Evolutionary conservation across 1,139 yeast species (phyloP).

Genomic region (Taiozyma onychis): DNA sequence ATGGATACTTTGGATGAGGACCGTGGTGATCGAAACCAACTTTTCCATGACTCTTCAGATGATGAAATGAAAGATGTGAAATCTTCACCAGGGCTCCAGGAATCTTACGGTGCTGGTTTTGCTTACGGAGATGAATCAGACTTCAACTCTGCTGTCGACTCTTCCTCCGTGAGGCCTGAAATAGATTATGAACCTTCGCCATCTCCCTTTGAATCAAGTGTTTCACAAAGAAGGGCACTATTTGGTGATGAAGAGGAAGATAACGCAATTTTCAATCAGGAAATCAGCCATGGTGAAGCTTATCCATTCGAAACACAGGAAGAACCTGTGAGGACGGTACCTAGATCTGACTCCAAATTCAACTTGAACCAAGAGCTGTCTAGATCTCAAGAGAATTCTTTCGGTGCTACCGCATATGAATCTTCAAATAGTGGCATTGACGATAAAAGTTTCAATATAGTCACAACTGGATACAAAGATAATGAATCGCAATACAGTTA

Average conservation of each 20-base stretch:
- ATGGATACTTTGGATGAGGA: background rate
- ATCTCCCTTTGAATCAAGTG: background rate
- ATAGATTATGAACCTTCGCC: conserved; percentile 4
- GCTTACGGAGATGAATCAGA: background rate
- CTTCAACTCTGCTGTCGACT: background rate
- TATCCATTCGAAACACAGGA: background rate
- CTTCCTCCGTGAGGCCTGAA: conserved; percentile 7
- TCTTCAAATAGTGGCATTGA: background rate
- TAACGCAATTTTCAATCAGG: background rate
- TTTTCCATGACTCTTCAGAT: conserved; percentile 19
- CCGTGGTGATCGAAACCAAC: conserved; percentile 1
- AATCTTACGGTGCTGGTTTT: background rate
- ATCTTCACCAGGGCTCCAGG: background rate
- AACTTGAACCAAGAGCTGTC: conserved; percentile 1
- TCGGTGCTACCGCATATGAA: background rate
- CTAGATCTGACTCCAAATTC: conserved; percentile 2
- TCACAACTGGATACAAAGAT: background rate
- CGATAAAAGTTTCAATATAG: background rate
- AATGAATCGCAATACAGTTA: conserved; percentile 7
- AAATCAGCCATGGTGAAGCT: background rate
- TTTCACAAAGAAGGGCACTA: background rate
- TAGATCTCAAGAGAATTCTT: background rate
- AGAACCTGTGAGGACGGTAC: background rate
- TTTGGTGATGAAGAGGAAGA: background rate
- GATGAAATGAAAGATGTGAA: conserved; percentile 2